phyloP scores from a whole-genome alignment of 805 yeast species.

The Nakazawaea siamensis region DNA sequence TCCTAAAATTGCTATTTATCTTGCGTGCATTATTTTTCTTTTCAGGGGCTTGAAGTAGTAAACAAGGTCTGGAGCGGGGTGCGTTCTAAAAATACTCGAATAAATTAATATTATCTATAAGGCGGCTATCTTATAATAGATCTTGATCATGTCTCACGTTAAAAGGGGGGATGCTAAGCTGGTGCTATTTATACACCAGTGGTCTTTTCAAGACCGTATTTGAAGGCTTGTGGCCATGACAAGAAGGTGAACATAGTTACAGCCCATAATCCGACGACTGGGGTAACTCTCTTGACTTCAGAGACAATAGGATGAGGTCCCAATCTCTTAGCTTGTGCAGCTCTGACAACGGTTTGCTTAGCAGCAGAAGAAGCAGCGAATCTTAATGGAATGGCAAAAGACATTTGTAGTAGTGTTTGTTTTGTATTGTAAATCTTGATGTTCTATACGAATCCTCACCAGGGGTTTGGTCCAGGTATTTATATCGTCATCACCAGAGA shows the following conservation, averaged over 20 bases:
- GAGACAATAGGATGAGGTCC: conserved; percentile 24
- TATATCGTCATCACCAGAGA: not conserved
- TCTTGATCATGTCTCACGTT: too few relatives aligned
- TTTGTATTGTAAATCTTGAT: too few relatives aligned
- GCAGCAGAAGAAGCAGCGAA: conserved; percentile 10
- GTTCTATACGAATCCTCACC: not conserved
- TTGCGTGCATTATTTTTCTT: too few relatives aligned
- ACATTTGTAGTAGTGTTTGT: conserved; percentile 5
- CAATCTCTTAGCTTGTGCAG: conserved; percentile 15
- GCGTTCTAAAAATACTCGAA: too few relatives aligned
- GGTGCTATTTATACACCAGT: conserved; percentile 6
- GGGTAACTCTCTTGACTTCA: conserved; percentile 18
- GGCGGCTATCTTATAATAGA: too few relatives aligned
- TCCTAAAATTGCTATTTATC: too few relatives aligned
- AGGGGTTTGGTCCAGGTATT: not conserved
- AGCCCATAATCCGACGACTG: conserved; percentile 22
- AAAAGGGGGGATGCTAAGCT: too few relatives aligned
- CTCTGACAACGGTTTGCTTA: conserved; percentile 12
- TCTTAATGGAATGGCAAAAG: conserved; percentile 10
- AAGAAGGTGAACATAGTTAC: conserved; percentile 17
- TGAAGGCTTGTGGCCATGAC: conserved; percentile 20
- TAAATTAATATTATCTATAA: too few relatives aligned
- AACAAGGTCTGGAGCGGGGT: too few relatives aligned
- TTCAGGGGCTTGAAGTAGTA: too few relatives aligned
- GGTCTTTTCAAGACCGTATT: conserved; percentile 4